Evolutionary conservation across 139 green algal species (phyloP), one percentile per base, ranked within the genome.

Genomic region (Micractinium conductrix): DNA sequence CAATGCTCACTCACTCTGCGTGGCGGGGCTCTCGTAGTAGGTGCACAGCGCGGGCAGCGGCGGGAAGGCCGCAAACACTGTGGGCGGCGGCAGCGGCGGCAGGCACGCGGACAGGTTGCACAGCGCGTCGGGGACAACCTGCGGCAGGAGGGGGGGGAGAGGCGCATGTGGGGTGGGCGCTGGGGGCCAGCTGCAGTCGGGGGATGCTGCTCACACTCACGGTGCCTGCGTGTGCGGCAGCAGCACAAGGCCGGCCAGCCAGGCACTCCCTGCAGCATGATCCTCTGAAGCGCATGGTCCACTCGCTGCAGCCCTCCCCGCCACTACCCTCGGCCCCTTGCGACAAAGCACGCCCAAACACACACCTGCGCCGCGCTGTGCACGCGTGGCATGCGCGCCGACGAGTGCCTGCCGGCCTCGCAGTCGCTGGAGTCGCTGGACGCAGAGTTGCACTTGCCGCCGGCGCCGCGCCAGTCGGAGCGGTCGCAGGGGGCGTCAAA

Each of bases 1-100:
- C n/a, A n/a, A n/a, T n/a, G n/a, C n/a, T n/a, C 19, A 62, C 74
- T 80, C 74, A 80, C 74, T 65, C 45, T 80, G 74, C 19, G 74
- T 48, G 4, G 74, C 74, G n/a, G 74, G 74, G 6, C 48, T 67
- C n/a, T 78, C 74, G 45, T 80, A 80, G 33, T 45, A 80, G n/a
- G 14, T 16, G 48, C 72, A 30, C 0, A 38, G 50, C 16, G 28
- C 22, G 17, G 74, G 74, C 45, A 80, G 37, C 16, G 74, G 74
- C 10, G 72, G 74, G 74, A 80, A 80, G 45, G 24, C 45, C 33
- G 45, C 45, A 37, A 58, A 76, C 21, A 26, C 70, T 2, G 70
- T 6, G 65, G 33, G 65, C 33, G 68, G 65, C 26, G 16, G 60
- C 60, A 8, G n/a, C 33, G 28, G 68, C 37, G 68, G 68, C 68